Evolutionary conservation across 106 monocot species (phyloP), one percentile per base, ranked within the genome.

Genomic region (Posidonia australis): DNA sequence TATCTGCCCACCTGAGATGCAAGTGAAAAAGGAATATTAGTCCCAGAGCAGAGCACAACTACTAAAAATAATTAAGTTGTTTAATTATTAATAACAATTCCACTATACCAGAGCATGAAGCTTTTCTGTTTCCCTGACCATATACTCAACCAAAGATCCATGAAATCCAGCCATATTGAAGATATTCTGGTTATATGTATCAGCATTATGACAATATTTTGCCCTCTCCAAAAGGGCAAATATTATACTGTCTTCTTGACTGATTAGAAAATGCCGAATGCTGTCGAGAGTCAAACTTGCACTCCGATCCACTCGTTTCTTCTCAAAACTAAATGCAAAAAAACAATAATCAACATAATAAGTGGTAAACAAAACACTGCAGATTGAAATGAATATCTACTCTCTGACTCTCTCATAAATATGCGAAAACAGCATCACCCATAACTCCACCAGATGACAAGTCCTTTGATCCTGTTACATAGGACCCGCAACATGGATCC

Each of bases 171-270:
- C 78, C 72, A 80, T 77, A 65, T 47, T 66, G 65, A 90, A 86
- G 27, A 61, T 75, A 79, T 80, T 79, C 16, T 59, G 45, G 59
- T 80, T 67, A 65, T 87, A 96, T 17, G 87, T 79, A 46, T 87
- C 84, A 13, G 77, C 78, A 77, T 96, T 96, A 44, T 84, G 87
- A 36, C 84, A 68, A 62, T 77, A 96, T 53, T 96, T 84, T 5
- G 96, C 82, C 65, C 96, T 87, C 72, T 85, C 96, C 13, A 96
- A 61, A 51, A 96, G 82, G 65, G 69, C 66, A 72, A 84, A 96
- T 68, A 96, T 96, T 62, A 96, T 96, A 64, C 84, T 90, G 73
- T 96, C 96, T 75, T 96, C 96, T 75, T 90, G 96, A 30, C 86
- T 69, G 63, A 96, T 87, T 51, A 96, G 64, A 55, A 86, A 84